Conservation (phyloP, 75 land plant species). For the Pinus tabuliformis region DNA sequence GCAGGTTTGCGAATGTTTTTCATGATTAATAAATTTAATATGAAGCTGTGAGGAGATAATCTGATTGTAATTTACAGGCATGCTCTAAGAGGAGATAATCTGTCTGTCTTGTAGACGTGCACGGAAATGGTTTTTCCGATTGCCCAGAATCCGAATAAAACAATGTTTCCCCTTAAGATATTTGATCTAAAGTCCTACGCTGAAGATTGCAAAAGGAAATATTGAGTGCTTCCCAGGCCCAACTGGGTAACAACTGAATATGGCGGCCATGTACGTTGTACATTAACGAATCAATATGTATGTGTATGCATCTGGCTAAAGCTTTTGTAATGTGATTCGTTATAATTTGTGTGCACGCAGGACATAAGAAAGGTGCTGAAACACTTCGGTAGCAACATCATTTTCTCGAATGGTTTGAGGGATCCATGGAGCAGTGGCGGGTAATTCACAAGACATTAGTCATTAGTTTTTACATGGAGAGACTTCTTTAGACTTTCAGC, state of each 20-base stretch:
- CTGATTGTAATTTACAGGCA: no score
- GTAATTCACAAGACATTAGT: neutral
- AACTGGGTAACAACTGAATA: neutral
- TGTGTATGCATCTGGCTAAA: neutral
- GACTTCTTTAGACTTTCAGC: neutral
- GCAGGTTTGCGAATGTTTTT: neutral
- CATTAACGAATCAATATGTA: neutral
- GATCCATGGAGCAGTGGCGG: conserved; percentile 21
- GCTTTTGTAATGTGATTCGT: neutral
- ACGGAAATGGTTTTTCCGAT: conserved; percentile 73
- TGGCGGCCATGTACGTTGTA: neutral
- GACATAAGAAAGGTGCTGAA: conserved; percentile 6
- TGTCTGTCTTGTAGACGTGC: conserved; percentile 31
- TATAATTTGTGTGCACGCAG: neutral
- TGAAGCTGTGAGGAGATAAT: conserved; percentile 10
- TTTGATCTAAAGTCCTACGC: conserved; percentile 23
- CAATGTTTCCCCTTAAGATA: conserved; percentile 40
- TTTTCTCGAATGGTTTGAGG: conserved; percentile 15
- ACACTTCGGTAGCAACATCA: conserved; percentile 9
- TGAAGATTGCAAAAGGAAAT: conserved; percentile 10
- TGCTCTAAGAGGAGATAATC: neutral
- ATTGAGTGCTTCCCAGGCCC: neutral
- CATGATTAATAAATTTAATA: neutral
- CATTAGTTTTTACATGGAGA: neutral
- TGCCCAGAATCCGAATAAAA: conserved; percentile 23